These are phyloP conservation scores for Diaporthe vexans DNA, from an alignment of 2,329 filamentous ascomycete species.

Conservation along the genomic window DNA sequence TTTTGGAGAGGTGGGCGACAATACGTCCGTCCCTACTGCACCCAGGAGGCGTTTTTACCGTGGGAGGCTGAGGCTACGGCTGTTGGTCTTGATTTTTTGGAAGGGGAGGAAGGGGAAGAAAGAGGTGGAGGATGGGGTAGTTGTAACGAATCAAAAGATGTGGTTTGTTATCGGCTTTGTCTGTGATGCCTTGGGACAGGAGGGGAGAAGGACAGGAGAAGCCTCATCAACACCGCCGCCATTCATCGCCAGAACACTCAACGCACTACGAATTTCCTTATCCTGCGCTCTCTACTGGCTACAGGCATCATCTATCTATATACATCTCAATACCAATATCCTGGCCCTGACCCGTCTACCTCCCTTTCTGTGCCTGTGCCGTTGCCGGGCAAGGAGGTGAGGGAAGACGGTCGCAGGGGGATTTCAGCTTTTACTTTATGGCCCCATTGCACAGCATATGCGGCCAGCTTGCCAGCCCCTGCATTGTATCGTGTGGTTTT, in stretches of 20 bases:
- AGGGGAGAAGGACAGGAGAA: no score
- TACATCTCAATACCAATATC: conserved; percentile 21
- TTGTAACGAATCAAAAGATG: not conserved
- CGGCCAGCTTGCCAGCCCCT: not conserved
- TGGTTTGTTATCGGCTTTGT: conserved; percentile 19
- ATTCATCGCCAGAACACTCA: not conserved
- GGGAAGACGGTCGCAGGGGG: no score
- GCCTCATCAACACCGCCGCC: no score
- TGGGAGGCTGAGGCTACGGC: not conserved
- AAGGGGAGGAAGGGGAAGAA: no score
- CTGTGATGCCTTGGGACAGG: not conserved
- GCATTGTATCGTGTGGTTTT: no score
- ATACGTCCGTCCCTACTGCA: not conserved
- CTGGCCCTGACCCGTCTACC: not conserved
- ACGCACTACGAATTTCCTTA: conserved; percentile 10
- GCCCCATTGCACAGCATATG: not conserved
- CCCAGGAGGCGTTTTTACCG: conserved; percentile 16
- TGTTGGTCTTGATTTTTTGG: not conserved
- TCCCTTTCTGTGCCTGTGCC: not conserved
- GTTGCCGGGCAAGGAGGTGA: not conserved
- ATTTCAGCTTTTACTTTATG: not conserved
- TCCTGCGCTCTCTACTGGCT: not conserved
- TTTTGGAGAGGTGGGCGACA: conserved; percentile 2
- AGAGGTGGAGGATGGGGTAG: not conserved
- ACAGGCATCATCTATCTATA: conserved; percentile 1